Percentiles rank a stretch among this genome's conserved stretches.
Conservation (phyloP, 148 eudicot genomes). For the Cornus controversa region DNA sequence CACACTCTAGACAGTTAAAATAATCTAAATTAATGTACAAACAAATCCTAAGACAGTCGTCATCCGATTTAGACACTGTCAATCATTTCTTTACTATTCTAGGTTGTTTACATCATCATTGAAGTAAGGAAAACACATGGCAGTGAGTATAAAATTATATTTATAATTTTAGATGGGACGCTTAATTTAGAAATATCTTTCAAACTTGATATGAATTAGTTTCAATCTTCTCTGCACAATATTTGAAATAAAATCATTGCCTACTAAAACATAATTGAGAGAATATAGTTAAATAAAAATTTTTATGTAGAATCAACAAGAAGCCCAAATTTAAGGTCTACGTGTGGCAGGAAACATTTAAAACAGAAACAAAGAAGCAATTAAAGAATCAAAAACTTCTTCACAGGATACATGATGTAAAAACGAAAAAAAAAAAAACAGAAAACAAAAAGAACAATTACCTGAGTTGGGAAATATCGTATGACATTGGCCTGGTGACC, state of each 20-base stretch:
- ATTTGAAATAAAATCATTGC: background rate
- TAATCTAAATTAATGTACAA: background rate
- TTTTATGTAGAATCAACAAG: background rate
- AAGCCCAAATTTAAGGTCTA: background rate
- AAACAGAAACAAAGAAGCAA: too few species aligned
- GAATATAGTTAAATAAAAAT: background rate
- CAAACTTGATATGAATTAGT: background rate
- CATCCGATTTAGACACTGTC: background rate
- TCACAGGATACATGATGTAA: too few species aligned
- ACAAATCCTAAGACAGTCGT: background rate
- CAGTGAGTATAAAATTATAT: background rate
- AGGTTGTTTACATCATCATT: background rate
- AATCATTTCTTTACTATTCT: background rate
- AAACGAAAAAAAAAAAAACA: too few species aligned
- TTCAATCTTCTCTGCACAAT: background rate
- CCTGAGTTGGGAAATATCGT: slow-evolving; percentile 98
- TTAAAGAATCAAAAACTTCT: background rate
- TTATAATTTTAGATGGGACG: background rate
- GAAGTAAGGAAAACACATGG: background rate
- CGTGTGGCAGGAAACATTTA: background rate
- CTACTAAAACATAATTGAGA: background rate
- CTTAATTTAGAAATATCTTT: background rate
- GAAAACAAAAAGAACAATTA: background rate
- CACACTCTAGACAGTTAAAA: background rate
- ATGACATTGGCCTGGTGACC: slow-evolving; percentile 96